A percentile compares a stretch with the other conserved stretches of the same genome.
phyloP scores from a whole-genome alignment of 164 flowering plant species.

The Stephania yunnanensis region DNA sequence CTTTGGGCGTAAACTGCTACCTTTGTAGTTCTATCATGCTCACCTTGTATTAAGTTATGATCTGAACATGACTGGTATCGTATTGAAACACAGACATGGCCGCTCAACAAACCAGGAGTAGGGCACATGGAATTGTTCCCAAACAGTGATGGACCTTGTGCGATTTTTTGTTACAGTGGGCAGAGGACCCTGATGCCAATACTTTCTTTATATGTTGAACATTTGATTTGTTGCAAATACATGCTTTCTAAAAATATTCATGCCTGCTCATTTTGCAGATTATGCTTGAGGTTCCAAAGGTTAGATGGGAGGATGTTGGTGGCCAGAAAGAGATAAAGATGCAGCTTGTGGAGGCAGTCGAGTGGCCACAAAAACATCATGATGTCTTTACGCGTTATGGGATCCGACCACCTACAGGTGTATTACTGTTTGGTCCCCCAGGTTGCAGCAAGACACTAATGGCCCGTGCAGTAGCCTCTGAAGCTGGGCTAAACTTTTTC shows the following conservation, averaged over 20 bases:
- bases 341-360: conserved; percentile 85
- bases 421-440: conserved; percentile 95
- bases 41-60: background rate
- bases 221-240: background rate
- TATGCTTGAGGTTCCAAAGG: conserved; percentile 87
- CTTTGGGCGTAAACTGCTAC: background rate
- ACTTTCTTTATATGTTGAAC: background rate
- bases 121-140: too few relatives aligned
- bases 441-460: conserved; percentile 98
- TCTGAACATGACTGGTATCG: background rate
- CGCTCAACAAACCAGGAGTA: background rate
- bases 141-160: background rate
- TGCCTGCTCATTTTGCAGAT: conserved; percentile 37
- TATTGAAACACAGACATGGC: background rate
- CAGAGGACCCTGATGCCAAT: background rate
- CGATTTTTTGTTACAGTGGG: background rate
- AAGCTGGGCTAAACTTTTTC: conserved; percentile 82
- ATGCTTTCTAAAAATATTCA: background rate
- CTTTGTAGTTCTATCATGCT: background rate
- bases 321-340: conserved; percentile 84
- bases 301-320: conserved; percentile 94
- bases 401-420: conserved; percentile 77
- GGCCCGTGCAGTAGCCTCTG: conserved; percentile 98
- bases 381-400: conserved; percentile 81
- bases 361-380: conserved; percentile 91